Evolutionary conservation across 805 yeast species (phyloP), one percentile per base, ranked within the genome.

Genomic region (Clavispora vitiphila): DNA sequence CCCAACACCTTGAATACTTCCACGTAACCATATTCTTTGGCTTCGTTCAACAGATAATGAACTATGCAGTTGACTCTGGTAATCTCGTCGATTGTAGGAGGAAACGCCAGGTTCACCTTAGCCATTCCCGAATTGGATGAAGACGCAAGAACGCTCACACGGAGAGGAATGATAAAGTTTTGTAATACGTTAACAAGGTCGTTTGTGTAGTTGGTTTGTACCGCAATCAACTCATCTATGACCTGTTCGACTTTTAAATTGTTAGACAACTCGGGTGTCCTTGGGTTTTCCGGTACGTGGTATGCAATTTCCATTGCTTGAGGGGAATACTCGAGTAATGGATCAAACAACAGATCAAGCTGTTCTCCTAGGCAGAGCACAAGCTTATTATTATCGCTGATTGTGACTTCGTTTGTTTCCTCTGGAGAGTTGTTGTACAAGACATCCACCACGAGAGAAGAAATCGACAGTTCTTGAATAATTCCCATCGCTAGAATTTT

Each of bases 71-170:
- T 90, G 30, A 91, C 82, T 55, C 97, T 73, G 9, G 95, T 86
- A 14, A 91, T 81, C 64, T 91, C 98, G 62, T 91, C 97, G 15
- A 91, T 84, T 0, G 98, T 91, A 1, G 97, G 97, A 2, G 98
- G 97, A 56, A 91, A 89, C 1, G 88, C 72, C 37, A 80, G 72
- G 60, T 91, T 90, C 25, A 90, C 70, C 50, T 80, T 78, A 2
- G 81, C 61, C 2, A 85, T 80, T 1, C 86, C 80, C 3, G 74
- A 67, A 5, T 80, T 60, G 1, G 75, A 75, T 9, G 53, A 38
- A 19, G 41, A 30, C 41, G 78, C 74, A 25, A 87, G 61, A 0
- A 84, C 88, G 43, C 74, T 72, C 12, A 85, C 77, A 50, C 98
- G 72, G 27, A 89, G 61, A 0, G 96, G 95, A 20, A 89, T 80